Base-by-base conservation (phyloP, 2,329 filamentous ascomycete species). In the Fusarium praegraminearum region DNA sequence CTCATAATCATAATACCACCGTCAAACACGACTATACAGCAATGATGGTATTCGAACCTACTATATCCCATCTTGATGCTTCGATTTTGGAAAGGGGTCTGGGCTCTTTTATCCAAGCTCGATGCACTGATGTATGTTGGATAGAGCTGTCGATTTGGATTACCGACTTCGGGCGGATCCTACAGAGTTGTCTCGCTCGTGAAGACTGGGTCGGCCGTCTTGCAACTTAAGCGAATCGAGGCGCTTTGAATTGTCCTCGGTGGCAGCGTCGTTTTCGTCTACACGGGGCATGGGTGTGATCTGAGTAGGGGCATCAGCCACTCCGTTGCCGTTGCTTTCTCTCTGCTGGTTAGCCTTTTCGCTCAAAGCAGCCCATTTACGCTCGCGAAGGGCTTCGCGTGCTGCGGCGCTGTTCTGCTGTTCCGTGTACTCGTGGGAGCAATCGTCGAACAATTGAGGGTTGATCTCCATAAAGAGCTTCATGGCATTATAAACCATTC, bases 401-500 rank as follows among this genome's bases (percentile, higher is more conserved):
- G 93, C 89, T n/a, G 92, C 90, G 5, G 94, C 93, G 69, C 89
- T 96, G 81, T 97, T 97, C 81, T 98, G 95, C 76, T 96, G 91
- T 80, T 98, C 95, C 7, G 94, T 97, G 81, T 99, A 99, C 70
- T 98, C 94, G 77, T 98, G 95, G 36, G 96, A 98, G 82, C 96
- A 99, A 78, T 99, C 96, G 75, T 99, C 96, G 76, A 99, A 99
- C 24, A 99, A 88, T 79, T 98, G 94, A 12, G 96, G 96, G 79
- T 98, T 98, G 76, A 99, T 98, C 80, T 99, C 96, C 96, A 99
- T 99, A 81, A 99, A 99, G 38, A 99, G 88, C 80, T 99, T 99
- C 96, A 99, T 98, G 60, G 96, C 96, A 76, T 98, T 99, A 80
- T 98, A 98, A 13, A 99, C 96, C 95, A 99, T 98, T 78, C 96